Evolutionary conservation across 176 grass and related monocot species (phyloP).

Genomic region (Oryza punctata): DNA sequence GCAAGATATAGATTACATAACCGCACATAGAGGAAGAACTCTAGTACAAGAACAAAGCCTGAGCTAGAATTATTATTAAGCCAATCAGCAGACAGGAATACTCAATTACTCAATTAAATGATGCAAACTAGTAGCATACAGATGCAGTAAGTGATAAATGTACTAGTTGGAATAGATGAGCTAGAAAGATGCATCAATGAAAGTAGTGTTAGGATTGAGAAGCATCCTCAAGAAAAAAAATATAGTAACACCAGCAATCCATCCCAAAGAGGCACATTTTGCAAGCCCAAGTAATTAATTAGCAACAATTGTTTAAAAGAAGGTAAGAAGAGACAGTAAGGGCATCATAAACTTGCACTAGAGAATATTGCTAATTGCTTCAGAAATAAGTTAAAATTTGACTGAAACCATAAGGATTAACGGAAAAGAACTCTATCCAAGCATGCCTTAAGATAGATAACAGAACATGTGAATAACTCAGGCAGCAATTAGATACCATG

Average conservation of each 20-base stretch:
- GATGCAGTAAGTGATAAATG: not conserved
- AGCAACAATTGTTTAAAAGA: constrained; percentile 13
- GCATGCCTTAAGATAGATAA: too few species aligned
- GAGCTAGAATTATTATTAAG: not conserved
- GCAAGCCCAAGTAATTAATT: constrained; percentile 13
- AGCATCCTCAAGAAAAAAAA: not conserved
- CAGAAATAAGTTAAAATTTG: too few species aligned
- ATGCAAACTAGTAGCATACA: not conserved
- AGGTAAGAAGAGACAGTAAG: not conserved
- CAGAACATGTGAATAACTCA: too few species aligned
- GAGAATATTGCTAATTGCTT: too few species aligned
- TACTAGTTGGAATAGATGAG: not conserved
- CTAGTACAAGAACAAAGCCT: not conserved
- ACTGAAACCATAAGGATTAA: too few species aligned
- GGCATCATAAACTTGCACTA: not conserved
- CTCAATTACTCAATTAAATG: not conserved
- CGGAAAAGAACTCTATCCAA: too few species aligned
- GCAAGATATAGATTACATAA: too few species aligned
- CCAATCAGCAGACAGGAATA: not conserved
- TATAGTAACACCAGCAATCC: not conserved
- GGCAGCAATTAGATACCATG: too few species aligned
- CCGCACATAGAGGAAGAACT: too few species aligned
- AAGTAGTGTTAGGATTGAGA: not conserved
- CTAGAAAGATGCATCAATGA: not conserved
- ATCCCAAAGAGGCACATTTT: not conserved